Conservation (phyloP, 2,329 filamentous ascomycete species). For the Fusarium incarnatum region DNA sequence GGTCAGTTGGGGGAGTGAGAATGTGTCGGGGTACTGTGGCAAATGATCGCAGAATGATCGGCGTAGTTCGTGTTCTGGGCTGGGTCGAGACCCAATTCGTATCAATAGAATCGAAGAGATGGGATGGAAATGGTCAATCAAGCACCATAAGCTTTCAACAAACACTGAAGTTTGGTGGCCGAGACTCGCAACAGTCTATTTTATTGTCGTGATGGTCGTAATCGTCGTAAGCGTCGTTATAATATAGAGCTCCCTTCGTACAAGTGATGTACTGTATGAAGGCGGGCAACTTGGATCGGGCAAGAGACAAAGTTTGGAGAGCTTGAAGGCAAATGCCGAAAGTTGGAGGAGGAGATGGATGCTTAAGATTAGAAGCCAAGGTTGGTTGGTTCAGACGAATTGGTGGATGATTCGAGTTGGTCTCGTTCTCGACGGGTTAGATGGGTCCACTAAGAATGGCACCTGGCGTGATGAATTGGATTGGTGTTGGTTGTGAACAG, state of each 20-base stretch:
- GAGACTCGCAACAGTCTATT: slow-evolving; percentile 29
- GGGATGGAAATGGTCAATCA: slow-evolving; percentile 1
- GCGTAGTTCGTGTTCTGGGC: slow-evolving; percentile 25
- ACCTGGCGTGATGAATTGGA: slow-evolving; percentile 17
- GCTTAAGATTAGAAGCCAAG: slow-evolving; percentile 24
- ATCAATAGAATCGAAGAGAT: slow-evolving; percentile 22
- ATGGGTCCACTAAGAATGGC: slow-evolving; percentile 36
- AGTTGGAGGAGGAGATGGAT: background rate
- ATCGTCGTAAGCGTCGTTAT: slow-evolving; percentile 41
- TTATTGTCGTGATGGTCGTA: slow-evolving; percentile 39
- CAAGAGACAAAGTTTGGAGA: slow-evolving; percentile 19
- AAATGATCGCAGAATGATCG: slow-evolving; percentile 33
- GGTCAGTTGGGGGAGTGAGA: slow-evolving; percentile 1
- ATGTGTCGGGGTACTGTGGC: slow-evolving; percentile 17
- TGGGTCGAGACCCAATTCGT: slow-evolving; percentile 16
- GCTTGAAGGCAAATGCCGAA: slow-evolving; percentile 7
- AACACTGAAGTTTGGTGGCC: background rate
- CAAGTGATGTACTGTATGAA: slow-evolving; percentile 8
- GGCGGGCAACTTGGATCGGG: background rate
- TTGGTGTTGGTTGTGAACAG: background rate
- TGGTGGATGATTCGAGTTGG: slow-evolving; percentile 30
- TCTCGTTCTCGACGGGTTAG: slow-evolving; percentile 22
- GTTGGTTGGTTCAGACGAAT: slow-evolving; percentile 31
- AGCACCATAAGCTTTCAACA: slow-evolving; percentile 15
- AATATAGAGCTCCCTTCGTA: background rate